Evolutionary conservation across 768 basidiomycete species (phyloP).

Genomic region (Neoboletus magnificus): DNA sequence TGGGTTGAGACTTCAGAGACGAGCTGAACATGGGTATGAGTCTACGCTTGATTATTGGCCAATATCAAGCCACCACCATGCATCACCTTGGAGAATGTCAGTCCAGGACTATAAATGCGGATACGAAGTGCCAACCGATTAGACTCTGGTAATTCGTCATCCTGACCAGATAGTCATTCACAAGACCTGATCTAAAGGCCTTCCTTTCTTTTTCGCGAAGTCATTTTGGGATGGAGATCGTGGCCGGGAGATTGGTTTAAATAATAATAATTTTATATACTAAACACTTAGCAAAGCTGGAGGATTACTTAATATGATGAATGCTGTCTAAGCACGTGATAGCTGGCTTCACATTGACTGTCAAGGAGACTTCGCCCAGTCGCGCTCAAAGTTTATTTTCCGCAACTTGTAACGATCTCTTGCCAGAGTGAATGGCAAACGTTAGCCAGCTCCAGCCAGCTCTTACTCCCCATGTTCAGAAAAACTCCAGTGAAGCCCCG

Average conservation of each 20-base stretch:
- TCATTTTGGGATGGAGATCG: neutral
- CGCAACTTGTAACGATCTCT: neutral
- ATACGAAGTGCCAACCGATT: neutral
- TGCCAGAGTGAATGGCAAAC: slow-evolving; percentile 23
- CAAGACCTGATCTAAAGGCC: neutral
- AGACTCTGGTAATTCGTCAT: neutral
- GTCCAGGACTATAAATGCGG: neutral
- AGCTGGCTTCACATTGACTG: neutral
- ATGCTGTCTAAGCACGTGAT: slow-evolving; percentile 2
- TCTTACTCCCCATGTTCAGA: slow-evolving; percentile 21
- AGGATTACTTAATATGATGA: neutral
- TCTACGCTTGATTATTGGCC: neutral
- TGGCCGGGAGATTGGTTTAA: neutral
- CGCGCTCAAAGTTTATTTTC: neutral
- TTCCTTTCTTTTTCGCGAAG: neutral
- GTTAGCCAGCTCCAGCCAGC: slow-evolving; percentile 32
- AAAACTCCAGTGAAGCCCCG: slow-evolving; percentile 20
- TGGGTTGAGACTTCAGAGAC: neutral
- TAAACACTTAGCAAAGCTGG: neutral
- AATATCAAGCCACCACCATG: too few relatives aligned
- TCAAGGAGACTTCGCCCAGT: neutral
- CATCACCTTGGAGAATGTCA: neutral
- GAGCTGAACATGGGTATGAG: neutral
- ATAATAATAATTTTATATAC: neutral
- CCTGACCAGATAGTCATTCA: neutral